Percentiles rank a stretch among this genome's conserved stretches.
These are phyloP conservation scores for Penicillium robsamsonii DNA, from an alignment of 495 filamentous ascomycete species.

Conservation along the genomic window DNA sequence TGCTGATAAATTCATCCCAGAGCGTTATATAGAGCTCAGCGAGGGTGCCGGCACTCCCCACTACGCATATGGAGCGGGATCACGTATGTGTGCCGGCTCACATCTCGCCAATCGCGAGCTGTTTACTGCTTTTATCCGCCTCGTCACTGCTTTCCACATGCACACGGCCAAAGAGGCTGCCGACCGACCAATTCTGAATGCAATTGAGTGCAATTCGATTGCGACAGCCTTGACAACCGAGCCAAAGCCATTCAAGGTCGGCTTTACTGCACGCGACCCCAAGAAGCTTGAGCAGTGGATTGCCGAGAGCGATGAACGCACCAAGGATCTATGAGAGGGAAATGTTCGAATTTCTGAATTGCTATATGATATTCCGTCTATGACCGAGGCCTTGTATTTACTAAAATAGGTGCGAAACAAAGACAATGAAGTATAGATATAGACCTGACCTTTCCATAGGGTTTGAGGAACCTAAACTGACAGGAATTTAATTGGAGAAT, in stretches of 20 bases:
- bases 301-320: slow-evolving; percentile 55
- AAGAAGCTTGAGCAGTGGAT: slow-evolving; percentile 50
- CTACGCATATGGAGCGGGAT: slow-evolving; percentile 68
- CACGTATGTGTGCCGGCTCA: slow-evolving; percentile 71
- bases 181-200: slow-evolving; percentile 57
- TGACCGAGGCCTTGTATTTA: background rate
- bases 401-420: background rate
- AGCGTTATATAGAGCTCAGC: slow-evolving; percentile 59
- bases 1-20: slow-evolving; percentile 56
- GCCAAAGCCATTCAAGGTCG: slow-evolving; percentile 66
- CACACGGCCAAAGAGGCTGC: slow-evolving; percentile 33
- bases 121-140: slow-evolving; percentile 64
- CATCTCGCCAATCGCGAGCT: slow-evolving; percentile 67
- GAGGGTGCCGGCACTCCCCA: slow-evolving; percentile 63
- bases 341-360: background rate
- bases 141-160: slow-evolving; percentile 65
- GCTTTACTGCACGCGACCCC: slow-evolving; percentile 49
- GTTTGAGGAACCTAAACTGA: background rate
- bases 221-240: slow-evolving; percentile 66
- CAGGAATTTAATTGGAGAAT: background rate
- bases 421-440: background rate
- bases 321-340: slow-evolving; percentile 46
- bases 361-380: background rate
- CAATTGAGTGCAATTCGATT: slow-evolving; percentile 61
- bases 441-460: background rate